Conservation (phyloP, 2,329 filamentous ascomycete species). For the Chalara sp. region DNA sequence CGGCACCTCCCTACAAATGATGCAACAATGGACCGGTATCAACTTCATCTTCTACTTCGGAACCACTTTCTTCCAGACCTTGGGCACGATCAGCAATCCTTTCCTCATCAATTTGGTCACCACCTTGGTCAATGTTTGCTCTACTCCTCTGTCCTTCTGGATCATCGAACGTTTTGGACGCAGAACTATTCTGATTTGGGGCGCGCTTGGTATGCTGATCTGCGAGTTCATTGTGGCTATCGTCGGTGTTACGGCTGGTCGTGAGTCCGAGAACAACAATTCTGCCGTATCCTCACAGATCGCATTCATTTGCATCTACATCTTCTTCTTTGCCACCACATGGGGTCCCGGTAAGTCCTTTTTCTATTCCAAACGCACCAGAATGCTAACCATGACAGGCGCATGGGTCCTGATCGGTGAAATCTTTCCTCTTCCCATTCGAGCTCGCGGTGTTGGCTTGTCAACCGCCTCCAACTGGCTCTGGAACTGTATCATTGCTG, state of each 20-base stretch:
- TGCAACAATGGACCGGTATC: slow-evolving; percentile 71
- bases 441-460: slow-evolving; percentile 78
- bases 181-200: slow-evolving; percentile 70
- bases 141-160: slow-evolving; percentile 83
- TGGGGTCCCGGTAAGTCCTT: slow-evolving; percentile 62
- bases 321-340: slow-evolving; percentile 86
- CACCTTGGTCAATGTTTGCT: slow-evolving; percentile 80
- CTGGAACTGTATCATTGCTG: slow-evolving; percentile 67
- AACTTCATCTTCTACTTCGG: slow-evolving; percentile 92
- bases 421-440: slow-evolving; percentile 84
- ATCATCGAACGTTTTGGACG: slow-evolving; percentile 78
- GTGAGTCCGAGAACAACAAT: slow-evolving; percentile 47
- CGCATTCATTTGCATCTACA: slow-evolving; percentile 85
- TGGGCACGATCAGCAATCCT: slow-evolving; percentile 66
- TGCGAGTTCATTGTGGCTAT: slow-evolving; percentile 85
- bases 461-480: slow-evolving; percentile 90
- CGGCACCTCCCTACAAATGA: slow-evolving; percentile 70
- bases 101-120: slow-evolving; percentile 84
- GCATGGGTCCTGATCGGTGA: slow-evolving; percentile 83
- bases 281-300: slow-evolving; percentile 61
- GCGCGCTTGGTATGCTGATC: slow-evolving; percentile 74
- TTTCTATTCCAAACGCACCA: not conserved
- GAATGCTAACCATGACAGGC: slow-evolving; percentile 1
- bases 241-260: slow-evolving; percentile 56
- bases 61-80: slow-evolving; percentile 75